These are phyloP conservation scores for Nemania sp. DNA, from an alignment of 2,329 filamentous ascomycete species.

Conservation along the genomic window DNA sequence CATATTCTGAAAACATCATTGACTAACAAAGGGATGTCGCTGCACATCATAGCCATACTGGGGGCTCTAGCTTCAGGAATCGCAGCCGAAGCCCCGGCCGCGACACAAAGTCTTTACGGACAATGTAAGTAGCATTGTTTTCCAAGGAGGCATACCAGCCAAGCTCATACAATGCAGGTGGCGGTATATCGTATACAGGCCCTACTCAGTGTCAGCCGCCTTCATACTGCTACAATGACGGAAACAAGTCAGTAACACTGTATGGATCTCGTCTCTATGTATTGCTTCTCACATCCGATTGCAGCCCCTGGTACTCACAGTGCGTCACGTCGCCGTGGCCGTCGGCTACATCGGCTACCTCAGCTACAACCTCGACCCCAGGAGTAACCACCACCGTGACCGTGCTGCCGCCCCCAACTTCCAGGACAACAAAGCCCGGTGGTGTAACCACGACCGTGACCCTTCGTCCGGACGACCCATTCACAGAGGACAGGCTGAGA, in stretches of 20 bases:
- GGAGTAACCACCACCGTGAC: conserved; percentile 27
- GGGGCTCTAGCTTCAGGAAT: conserved; percentile 9
- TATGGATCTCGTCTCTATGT: background rate
- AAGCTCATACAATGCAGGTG: conserved; percentile 24
- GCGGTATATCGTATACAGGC: conserved; percentile 28
- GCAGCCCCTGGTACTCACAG: conserved; percentile 32
- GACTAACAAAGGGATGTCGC: conserved; percentile 8
- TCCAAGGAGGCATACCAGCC: background rate
- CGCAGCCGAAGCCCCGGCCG: background rate
- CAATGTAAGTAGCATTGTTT: conserved; percentile 22
- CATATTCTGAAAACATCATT: background rate
- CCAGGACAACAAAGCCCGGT: conserved; percentile 3
- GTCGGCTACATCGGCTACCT: background rate
- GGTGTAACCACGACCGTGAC: conserved; percentile 12
- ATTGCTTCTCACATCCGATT: background rate
- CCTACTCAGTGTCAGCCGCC: conserved; percentile 26
- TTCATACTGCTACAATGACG: conserved; percentile 27
- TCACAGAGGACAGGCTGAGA: conserved; percentile 22
- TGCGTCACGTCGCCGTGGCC: conserved; percentile 34
- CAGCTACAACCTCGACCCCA: conserved; percentile 3
- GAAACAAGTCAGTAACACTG: conserved; percentile 31
- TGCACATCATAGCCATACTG: conserved; percentile 16
- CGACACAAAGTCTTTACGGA: conserved; percentile 33
- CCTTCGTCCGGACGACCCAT: conserved; percentile 28
- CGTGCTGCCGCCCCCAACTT: conserved; percentile 21